A percentile compares a stretch with the other conserved stretches of the same genome.
phyloP scores from a whole-genome alignment of 202 grass and related monocot genomes.

The Carex arenaria region DNA sequence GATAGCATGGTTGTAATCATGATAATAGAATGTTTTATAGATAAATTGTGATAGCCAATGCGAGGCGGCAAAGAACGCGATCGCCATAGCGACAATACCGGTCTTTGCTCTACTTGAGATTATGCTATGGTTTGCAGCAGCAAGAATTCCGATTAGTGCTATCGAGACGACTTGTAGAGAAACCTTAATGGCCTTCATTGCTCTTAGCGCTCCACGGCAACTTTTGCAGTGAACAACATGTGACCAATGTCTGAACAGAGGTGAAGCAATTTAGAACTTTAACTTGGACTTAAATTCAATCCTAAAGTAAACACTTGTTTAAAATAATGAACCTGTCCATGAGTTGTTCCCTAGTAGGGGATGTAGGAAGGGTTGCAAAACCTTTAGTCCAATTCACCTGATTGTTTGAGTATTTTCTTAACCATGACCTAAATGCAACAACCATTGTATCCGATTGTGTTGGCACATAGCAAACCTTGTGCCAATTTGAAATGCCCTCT shows the following conservation, averaged over 20 bases:
- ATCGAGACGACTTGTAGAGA: slow-evolving; percentile 31
- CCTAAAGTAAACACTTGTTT: no score
- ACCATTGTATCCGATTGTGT: slow-evolving; percentile 45
- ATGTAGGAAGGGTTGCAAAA: slow-evolving; percentile 18
- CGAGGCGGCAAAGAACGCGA: slow-evolving; percentile 10
- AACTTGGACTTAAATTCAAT: no score
- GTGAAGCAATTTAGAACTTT: no score
- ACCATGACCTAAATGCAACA: slow-evolving; percentile 43
- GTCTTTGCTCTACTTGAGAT: slow-evolving; percentile 21
- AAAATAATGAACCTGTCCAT: slow-evolving; percentile 31
- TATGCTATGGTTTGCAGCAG: slow-evolving; percentile 16
- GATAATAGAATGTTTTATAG: slow-evolving; percentile 39
- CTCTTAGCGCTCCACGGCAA: slow-evolving; percentile 21
- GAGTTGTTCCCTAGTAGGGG: slow-evolving; percentile 29
- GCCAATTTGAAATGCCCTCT: slow-evolving; percentile 32
- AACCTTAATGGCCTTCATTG: slow-evolving; percentile 19
- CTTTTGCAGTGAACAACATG: slow-evolving; percentile 44
- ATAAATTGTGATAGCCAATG: slow-evolving; percentile 32
- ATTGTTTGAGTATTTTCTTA: slow-evolving; percentile 39
- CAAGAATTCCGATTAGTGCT: slow-evolving; percentile 21
- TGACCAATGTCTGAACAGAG: slow-evolving; percentile 30
- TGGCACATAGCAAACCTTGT: slow-evolving; percentile 36
- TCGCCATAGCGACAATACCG: not conserved
- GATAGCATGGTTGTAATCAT: slow-evolving; percentile 46
- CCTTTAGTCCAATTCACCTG: slow-evolving; percentile 19